phyloP scores from a whole-genome alignment of 148 eudicot species.

The Nyssa sinensis region DNA sequence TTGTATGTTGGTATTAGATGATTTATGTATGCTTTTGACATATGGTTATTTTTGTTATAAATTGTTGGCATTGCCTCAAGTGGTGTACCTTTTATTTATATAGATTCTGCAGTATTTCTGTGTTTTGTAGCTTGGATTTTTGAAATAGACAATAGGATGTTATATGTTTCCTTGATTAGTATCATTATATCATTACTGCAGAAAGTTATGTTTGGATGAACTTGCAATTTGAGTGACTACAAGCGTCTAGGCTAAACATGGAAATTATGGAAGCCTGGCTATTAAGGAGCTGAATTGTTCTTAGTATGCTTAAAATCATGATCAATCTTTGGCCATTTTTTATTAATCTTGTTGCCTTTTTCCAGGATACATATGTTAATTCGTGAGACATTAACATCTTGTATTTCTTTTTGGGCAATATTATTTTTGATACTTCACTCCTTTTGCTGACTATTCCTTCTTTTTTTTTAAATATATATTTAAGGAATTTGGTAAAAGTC shows the following conservation, averaged over 20 bases:
- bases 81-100: background rate
- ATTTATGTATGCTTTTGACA: background rate
- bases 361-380: background rate
- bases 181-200: background rate
- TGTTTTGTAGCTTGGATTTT: constrained; percentile 3
- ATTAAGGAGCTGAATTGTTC: background rate
- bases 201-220: background rate
- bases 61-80: background rate
- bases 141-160: background rate
- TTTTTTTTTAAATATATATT: constrained; percentile 15
- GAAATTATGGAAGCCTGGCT: background rate
- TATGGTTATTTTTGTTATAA: background rate
- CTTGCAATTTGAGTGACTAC: background rate
- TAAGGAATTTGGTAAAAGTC: constrained; percentile 20
- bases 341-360: constrained; percentile 2
- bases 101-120: background rate
- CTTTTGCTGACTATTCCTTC: background rate
- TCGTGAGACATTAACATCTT: background rate
- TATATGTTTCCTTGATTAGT: background rate
- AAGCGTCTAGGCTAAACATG: background rate
- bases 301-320: background rate
- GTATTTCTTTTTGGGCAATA: background rate
- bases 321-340: background rate
- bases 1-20: too few relatives aligned
- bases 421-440: background rate